A percentile compares a stretch with the other conserved stretches of the same genome.
Conservation (phyloP, 768 basidiomycete genomes). For the Tricholoma bakamatsutake region DNA sequence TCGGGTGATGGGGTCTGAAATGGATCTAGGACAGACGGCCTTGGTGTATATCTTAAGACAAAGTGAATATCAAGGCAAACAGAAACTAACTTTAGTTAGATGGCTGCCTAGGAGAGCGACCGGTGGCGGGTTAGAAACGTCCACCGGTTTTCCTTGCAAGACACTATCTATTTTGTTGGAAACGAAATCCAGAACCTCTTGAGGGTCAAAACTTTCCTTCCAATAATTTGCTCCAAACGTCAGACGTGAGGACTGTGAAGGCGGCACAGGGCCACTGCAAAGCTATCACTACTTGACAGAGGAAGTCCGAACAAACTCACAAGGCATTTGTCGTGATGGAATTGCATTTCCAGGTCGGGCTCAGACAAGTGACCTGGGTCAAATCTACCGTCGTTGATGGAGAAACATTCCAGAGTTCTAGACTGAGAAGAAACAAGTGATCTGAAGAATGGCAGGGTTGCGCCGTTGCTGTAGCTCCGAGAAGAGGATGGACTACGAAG, state of each 20-base stretch:
- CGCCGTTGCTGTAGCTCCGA: conserved; percentile 46
- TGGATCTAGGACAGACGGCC: conserved; percentile 15
- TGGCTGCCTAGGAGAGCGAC: conserved; percentile 48
- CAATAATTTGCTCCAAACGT: conserved; percentile 37
- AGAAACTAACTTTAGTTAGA: conserved; percentile 35
- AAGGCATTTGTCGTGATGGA: conserved; percentile 28
- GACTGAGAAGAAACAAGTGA: conserved; percentile 43
- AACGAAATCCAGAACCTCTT: conserved; percentile 46
- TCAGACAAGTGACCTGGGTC: conserved; percentile 56
- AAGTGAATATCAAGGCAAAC: not conserved
- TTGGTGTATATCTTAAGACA: conserved; percentile 10
- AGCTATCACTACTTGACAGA: conserved; percentile 4
- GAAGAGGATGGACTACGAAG: conserved; percentile 55
- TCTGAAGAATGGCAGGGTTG: conserved; percentile 46
- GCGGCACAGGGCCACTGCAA: conserved; percentile 36
- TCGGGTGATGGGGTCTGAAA: conserved; percentile 25
- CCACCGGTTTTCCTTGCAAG: conserved; percentile 39
- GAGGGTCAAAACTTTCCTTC: conserved; percentile 28
- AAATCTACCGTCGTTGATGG: conserved; percentile 37
- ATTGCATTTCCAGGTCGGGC: conserved; percentile 61
- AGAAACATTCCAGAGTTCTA: conserved; percentile 52
- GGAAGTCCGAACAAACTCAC: conserved; percentile 32
- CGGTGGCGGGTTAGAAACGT: conserved; percentile 41
- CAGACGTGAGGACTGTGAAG: conserved; percentile 43
- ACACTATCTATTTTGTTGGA: conserved; percentile 43